A percentile compares a stretch with the other conserved stretches of the same genome.
These are phyloP conservation scores for Claviceps spartinae DNA, from an alignment of 2,329 filamentous ascomycete species.

Conservation along the genomic window DNA sequence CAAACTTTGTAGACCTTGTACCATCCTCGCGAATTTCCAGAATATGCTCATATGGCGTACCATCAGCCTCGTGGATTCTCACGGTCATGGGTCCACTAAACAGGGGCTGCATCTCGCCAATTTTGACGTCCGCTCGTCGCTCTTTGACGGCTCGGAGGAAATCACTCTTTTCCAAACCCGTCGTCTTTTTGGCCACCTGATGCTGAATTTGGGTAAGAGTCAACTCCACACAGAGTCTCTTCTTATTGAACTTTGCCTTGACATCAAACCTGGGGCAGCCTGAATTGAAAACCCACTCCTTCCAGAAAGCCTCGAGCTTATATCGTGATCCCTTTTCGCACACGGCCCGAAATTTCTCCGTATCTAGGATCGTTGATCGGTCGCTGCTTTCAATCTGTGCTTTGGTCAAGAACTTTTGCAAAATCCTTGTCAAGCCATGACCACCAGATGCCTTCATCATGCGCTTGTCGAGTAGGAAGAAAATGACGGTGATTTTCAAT, in stretches of 20 bases:
- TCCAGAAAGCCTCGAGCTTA: slow-evolving; percentile 80
- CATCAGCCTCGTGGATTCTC: slow-evolving; percentile 92
- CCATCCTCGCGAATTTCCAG: slow-evolving; percentile 83
- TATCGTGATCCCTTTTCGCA: slow-evolving; percentile 84
- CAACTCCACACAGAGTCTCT: slow-evolving; percentile 88
- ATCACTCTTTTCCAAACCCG: slow-evolving; percentile 49
- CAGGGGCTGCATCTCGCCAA: slow-evolving; percentile 57
- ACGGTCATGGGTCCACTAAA: slow-evolving; percentile 98
- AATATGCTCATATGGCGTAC: slow-evolving; percentile 95
- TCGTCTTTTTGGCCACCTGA: slow-evolving; percentile 25
- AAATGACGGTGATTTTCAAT: slow-evolving; percentile 77
- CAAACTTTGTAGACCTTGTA: slow-evolving; percentile 63
- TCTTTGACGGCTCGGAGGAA: slow-evolving; percentile 83
- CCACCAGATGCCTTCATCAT: slow-evolving; percentile 73
- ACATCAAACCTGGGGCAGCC: slow-evolving; percentile 84
- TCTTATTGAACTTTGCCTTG: slow-evolving; percentile 90
- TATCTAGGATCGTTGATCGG: slow-evolving; percentile 60
- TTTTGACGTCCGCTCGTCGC: slow-evolving; percentile 53
- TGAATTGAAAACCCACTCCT: slow-evolving; percentile 79
- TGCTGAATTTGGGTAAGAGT: slow-evolving; percentile 65
- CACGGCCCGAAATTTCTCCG: slow-evolving; percentile 62
- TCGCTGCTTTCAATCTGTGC: slow-evolving; percentile 53
- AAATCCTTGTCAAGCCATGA: slow-evolving; percentile 71
- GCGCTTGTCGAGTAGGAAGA: slow-evolving; percentile 87
- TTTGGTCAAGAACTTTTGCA: slow-evolving; percentile 74